phyloP scores from a whole-genome alignment of 176 grass and related monocot genomes.

The Dactylis glomerata region DNA sequence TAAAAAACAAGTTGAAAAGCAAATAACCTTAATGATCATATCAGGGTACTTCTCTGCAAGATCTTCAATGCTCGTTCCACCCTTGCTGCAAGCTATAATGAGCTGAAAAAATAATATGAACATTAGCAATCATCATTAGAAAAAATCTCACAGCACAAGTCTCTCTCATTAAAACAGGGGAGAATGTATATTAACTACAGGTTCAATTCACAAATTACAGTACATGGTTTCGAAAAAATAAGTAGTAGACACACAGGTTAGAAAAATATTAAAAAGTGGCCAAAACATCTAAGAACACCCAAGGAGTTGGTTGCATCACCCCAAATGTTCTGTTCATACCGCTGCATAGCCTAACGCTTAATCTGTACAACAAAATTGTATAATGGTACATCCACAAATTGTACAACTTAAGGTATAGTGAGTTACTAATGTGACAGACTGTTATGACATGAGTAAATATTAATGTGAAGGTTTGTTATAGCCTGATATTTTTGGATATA shows the following conservation, averaged over 20 bases:
- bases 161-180: neutral
- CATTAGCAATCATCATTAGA: conserved; percentile 5
- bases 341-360: neutral
- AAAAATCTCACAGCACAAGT: neutral
- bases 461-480: neutral
- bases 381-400: neutral
- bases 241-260: neutral
- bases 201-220: neutral
- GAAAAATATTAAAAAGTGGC: neutral
- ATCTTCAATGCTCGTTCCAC: conserved; percentile 98
- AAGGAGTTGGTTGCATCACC: neutral
- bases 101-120: conserved; percentile 70
- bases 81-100: conserved; percentile 94
- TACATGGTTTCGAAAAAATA: neutral
- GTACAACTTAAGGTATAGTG: neutral
- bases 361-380: neutral
- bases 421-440: neutral
- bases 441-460: neutral
- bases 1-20: conserved; percentile 20
- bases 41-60: conserved; percentile 95
- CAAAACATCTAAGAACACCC: neutral
- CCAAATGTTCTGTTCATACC: neutral
- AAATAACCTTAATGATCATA: conserved; percentile 93
- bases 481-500: neutral
- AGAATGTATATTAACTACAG: neutral